A percentile compares a stretch with the other conserved stretches of the same genome.
Conservation (phyloP, 495 filamentous ascomycete genomes). For the Aspergillus carlsbadensis region DNA sequence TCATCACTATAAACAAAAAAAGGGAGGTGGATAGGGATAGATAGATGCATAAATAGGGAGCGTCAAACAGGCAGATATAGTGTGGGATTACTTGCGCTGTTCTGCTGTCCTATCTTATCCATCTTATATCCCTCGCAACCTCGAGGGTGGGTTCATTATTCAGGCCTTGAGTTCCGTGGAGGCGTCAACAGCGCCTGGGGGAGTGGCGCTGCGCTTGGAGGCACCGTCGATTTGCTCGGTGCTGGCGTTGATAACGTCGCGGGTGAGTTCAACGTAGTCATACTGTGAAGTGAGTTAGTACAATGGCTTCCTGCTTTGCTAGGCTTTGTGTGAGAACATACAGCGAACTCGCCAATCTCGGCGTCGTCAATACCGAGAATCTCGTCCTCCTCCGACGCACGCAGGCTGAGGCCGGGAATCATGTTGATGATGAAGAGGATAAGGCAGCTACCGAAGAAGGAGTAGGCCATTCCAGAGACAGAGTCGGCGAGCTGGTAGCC, state of each 20-base stretch:
- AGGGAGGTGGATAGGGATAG: background rate
- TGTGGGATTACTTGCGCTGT: too few relatives aligned
- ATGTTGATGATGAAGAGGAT: slow-evolving; percentile 88
- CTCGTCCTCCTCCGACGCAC: slow-evolving; percentile 80
- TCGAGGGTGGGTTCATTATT: background rate
- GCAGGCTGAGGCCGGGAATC: slow-evolving; percentile 78
- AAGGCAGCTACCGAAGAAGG: slow-evolving; percentile 79
- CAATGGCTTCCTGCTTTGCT: background rate
- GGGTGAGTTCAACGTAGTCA: slow-evolving; percentile 90
- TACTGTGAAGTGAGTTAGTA: slow-evolving; percentile 49
- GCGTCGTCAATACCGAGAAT: slow-evolving; percentile 91
- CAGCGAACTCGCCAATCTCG: slow-evolving; percentile 95
- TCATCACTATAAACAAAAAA: background rate
- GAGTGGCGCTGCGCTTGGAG: slow-evolving; percentile 37
- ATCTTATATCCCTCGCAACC: too few relatives aligned
- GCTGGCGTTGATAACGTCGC: slow-evolving; percentile 73
- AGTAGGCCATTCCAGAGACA: slow-evolving; percentile 77
- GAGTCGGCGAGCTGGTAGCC: slow-evolving; percentile 89
- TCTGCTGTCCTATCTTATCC: too few relatives aligned
- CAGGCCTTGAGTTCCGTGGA: slow-evolving; percentile 34
- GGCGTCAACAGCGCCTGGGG: slow-evolving; percentile 18
- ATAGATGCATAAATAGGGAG: too few relatives aligned
- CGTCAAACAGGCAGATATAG: too few relatives aligned
- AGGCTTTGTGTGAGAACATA: slow-evolving; percentile 41
- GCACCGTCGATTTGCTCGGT: slow-evolving; percentile 24